Conservation (phyloP, 139 green algal genomes). For the Chlorella vulgaris region DNA sequence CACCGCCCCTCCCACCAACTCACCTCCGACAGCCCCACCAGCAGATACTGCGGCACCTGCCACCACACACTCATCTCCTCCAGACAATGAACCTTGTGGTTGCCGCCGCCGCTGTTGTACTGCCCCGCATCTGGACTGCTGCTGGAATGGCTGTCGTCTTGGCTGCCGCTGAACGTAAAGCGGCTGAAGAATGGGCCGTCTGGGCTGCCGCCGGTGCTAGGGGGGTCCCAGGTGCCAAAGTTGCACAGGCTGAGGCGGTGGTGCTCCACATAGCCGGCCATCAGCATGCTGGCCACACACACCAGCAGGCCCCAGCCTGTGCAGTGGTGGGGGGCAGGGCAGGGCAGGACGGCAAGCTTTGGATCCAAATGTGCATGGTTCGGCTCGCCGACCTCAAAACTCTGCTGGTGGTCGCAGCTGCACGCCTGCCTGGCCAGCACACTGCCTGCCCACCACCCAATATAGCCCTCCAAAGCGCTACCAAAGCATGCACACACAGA, state of each 20-base stretch:
- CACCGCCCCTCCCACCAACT: neutral
- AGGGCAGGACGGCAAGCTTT: neutral
- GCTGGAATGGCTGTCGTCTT: neutral
- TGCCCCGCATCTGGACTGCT: neutral
- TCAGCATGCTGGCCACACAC: slow-evolving; percentile 77
- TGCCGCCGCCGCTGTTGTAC: no score
- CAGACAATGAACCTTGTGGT: neutral
- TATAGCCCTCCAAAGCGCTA: no score
- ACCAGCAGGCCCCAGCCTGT: slow-evolving; percentile 83
- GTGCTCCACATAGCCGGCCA: slow-evolving; percentile 71
- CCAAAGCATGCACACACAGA: neutral
- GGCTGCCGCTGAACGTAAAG: no score
- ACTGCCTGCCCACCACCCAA: no score
- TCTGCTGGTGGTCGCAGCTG: no score
- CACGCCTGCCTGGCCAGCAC: no score
- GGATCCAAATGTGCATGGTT: neutral
- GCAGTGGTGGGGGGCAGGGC: neutral
- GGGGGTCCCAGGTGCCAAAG: slow-evolving; percentile 19
- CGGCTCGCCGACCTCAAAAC: neutral
- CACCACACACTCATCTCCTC: slow-evolving; percentile 61
- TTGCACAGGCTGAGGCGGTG: slow-evolving; percentile 60
- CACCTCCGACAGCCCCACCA: slow-evolving; percentile 84
- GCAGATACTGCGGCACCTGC: slow-evolving; percentile 86
- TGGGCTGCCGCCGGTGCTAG: neutral
- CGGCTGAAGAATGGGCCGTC: no score